Evolutionary conservation across 192 early-diverging fungal genomes (phyloP), one percentile per base, ranked within the genome.

Genomic region (Cladochytrium replicatum): DNA sequence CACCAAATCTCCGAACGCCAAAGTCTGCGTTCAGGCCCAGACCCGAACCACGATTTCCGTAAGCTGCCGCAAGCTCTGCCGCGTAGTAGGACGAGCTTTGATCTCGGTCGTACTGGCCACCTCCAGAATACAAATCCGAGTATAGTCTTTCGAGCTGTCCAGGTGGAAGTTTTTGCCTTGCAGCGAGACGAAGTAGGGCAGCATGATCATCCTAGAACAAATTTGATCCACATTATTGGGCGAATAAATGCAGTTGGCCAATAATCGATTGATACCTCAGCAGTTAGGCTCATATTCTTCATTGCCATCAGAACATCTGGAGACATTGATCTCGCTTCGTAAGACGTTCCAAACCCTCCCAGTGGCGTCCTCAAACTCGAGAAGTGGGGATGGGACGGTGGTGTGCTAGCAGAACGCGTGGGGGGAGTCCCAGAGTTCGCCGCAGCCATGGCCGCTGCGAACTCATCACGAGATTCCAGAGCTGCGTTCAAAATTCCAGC

Each of bases 341-440:
- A 63, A 13, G 25, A 47, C 52, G 22, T 31, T 24, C 2, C 56
- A 43, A 58, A 32, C 69, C 71, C 22, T 58, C 55, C 19, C 68
- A 67, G 5, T 56, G 58, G 21, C 63, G 57, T 2, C 56, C 59
- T 23, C 54, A 64, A 32, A 61, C 68, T 40, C 53, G 64, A 37
- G 50, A 61, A 75, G 54, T 71, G 57, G 57, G 69, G 17, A 61
- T 70, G 70, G 27, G 65, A 61, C 4, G 83, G 83, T 2, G 83
- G 83, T 4, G 83, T 85, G 2, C 82, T 84, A 2, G 80, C 72
- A 1, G 82, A 64, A 15, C 83, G 76, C n/a, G 69, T 67, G 1
- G 73, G 80, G 1, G 80, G 75, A 3, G 63, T 41, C 34, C 32
- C 66, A 58, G 47, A 64, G 56, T 9, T 60, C 34, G 6, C 65